phyloP scores from a whole-genome alignment of 345 rosid genomes.

The Sonneratia alba region DNA sequence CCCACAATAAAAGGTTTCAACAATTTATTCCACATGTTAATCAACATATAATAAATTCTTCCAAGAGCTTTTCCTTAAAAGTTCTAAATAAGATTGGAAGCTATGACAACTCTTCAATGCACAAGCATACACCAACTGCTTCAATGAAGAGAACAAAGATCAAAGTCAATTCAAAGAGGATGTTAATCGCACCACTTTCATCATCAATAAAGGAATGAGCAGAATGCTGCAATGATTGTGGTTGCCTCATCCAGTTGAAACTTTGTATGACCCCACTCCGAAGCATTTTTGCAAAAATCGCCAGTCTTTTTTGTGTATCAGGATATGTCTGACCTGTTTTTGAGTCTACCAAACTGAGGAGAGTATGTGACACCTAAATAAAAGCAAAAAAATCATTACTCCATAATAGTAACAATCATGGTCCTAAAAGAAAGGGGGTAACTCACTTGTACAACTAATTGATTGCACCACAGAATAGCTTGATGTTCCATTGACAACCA shows the following conservation, averaged over 20 bases:
- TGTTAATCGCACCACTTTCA: conserved; percentile 34
- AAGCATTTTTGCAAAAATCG: conserved; percentile 69
- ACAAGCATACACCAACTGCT: background rate
- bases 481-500: conserved; percentile 99
- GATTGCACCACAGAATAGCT: conserved; percentile 97
- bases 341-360: conserved; percentile 83
- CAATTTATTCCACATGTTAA: background rate
- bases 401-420: conserved; percentile 4
- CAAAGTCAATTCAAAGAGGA: background rate
- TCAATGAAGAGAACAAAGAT: background rate
- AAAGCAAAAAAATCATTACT: conserved; percentile 22
- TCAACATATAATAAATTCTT: background rate
- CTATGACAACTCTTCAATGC: background rate
- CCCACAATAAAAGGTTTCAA: background rate
- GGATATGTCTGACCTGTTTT: conserved; percentile 59
- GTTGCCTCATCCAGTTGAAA: conserved; percentile 55
- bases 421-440: conserved; percentile 8
- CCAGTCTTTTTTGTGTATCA: conserved; percentile 50
- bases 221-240: conserved; percentile 33
- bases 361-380: conserved; percentile 86
- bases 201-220: conserved; percentile 31
- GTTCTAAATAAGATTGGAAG: background rate
- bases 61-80: background rate
- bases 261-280: conserved; percentile 69
- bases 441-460: conserved; percentile 91